These are phyloP conservation scores for Linnemannia zychae DNA, from an alignment of 192 early-diverging fungal genomes.

Conservation along the genomic window DNA sequence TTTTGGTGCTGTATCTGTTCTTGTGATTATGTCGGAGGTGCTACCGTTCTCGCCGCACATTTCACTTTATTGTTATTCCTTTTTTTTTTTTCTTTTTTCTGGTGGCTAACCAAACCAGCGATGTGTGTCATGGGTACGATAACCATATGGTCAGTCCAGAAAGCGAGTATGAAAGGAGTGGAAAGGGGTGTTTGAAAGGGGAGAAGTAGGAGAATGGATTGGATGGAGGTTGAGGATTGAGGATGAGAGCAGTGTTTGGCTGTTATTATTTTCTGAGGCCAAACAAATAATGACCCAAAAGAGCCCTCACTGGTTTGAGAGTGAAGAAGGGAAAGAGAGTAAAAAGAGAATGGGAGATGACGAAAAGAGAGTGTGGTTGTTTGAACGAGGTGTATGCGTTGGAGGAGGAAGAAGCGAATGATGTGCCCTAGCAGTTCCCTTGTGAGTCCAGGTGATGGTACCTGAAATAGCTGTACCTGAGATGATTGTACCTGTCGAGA, in stretches of 20 bases:
- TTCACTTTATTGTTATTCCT: background rate
- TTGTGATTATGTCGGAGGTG: background rate
- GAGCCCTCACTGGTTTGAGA: background rate
- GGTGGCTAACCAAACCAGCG: background rate
- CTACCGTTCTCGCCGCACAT: background rate
- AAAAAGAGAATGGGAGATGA: background rate
- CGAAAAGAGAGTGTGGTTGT: background rate
- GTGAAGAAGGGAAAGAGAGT: background rate
- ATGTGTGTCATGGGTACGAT: background rate
- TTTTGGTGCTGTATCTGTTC: too few relatives aligned
- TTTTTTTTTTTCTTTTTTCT: background rate
- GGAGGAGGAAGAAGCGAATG: background rate
- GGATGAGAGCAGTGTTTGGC: background rate
- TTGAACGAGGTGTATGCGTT: background rate
- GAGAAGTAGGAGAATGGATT: background rate
- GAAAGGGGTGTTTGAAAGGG: background rate
- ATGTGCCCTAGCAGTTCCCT: background rate
- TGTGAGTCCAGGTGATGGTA: background rate
- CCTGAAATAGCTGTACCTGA: background rate
- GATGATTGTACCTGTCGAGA: too few relatives aligned
- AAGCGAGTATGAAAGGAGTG: background rate
- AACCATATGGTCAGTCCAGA: background rate
- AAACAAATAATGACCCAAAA: background rate
- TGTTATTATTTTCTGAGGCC: constrained; percentile 3
- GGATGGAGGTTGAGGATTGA: background rate